Base-by-base conservation (phyloP, 2,329 filamentous ascomycete genomes). In the Emergomyces orientalis region DNA sequence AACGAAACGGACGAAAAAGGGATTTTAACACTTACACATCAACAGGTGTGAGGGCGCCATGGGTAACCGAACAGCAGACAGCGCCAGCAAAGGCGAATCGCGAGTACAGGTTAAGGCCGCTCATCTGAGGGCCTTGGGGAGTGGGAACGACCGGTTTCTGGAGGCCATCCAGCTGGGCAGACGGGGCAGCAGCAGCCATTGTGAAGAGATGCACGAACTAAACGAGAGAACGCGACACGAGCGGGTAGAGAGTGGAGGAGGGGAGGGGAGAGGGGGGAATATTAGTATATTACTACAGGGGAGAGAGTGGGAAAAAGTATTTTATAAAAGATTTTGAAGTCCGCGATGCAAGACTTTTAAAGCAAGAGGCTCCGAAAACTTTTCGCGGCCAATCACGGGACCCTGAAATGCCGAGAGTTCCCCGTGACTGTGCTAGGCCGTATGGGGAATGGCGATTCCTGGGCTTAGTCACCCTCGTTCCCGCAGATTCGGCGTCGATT, bases 61-160 rank as follows among this genome's bases (percentile, higher is more conserved):
- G 94, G 76, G 94, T 99, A 81, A 97, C 82, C 72, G 92, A 94
- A 81, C 94, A 99, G 88, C 94, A 97, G 84, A 97, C 82, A 73
- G 94, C 94, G 81, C 94, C 94, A 73, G 94, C 92, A 74, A 99
- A 89, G 81, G 94, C 93, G 83, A 97, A 97, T 80, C 91, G 87
- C 73, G 90, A 90, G 88, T 97, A 97, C 72, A 99, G 90, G 65
- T 78, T 81, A 70, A 91, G 57, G 67, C 87, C 86, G 70, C 61
- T 66, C 64, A 65, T 55, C 52, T 63, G 62, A 27, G 65, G 60
- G n/a, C 62, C 61, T 32, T 62, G 57, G 32, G 63, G 61, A 27
- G 64, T 60, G 34, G 63, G 58, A 19, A 63, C 52, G 11, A 60
- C 63, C n/a, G 66, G 65, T 14, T 68, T 67, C 45, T 64, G 41